These are phyloP conservation scores for Phylloporus sp. DNA, from an alignment of 768 basidiomycete species.

Conservation along the genomic window DNA sequence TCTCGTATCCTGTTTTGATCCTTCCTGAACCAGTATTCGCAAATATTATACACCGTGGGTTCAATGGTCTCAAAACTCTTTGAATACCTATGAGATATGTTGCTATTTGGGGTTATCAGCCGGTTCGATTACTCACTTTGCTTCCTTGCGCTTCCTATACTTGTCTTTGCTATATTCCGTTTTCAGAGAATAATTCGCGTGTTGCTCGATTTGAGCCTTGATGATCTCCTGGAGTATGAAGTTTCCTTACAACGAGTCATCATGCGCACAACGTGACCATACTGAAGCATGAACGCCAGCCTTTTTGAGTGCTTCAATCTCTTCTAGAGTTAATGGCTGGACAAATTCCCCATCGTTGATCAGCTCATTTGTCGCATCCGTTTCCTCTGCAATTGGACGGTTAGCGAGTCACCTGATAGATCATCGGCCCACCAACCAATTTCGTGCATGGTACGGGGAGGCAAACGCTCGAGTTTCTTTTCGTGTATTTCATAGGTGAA, in stretches of 20 bases:
- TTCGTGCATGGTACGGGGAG: constrained; percentile 67
- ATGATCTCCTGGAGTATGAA: constrained; percentile 78
- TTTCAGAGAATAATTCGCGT: constrained; percentile 88
- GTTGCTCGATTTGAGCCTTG: constrained; percentile 87
- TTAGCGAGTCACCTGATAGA: constrained; percentile 3
- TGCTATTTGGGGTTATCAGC: neutral
- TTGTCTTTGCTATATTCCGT: constrained; percentile 99
- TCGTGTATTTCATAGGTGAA: constrained; percentile 81
- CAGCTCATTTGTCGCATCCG: constrained; percentile 93
- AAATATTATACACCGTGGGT: constrained; percentile 83
- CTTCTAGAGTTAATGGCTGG: constrained; percentile 76
- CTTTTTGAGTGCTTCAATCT: constrained; percentile 80
- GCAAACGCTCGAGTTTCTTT: constrained; percentile 61
- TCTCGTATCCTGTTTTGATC: constrained; percentile 79
- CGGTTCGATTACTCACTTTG: constrained; percentile 60
- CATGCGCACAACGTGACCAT: constrained; percentile 22
- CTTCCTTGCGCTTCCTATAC: constrained; percentile 94
- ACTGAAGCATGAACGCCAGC: constrained; percentile 79
- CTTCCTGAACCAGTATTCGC: constrained; percentile 85
- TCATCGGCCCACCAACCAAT: constrained; percentile 50
- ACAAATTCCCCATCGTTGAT: constrained; percentile 86
- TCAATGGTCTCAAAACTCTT: constrained; percentile 85
- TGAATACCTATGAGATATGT: constrained; percentile 57
- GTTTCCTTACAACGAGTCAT: constrained; percentile 6
- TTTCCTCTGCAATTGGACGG: constrained; percentile 65